Evolutionary conservation across 208 protist species (phyloP), one percentile per base, ranked within the genome.

Genomic region (Wallacemonas sp.): DNA sequence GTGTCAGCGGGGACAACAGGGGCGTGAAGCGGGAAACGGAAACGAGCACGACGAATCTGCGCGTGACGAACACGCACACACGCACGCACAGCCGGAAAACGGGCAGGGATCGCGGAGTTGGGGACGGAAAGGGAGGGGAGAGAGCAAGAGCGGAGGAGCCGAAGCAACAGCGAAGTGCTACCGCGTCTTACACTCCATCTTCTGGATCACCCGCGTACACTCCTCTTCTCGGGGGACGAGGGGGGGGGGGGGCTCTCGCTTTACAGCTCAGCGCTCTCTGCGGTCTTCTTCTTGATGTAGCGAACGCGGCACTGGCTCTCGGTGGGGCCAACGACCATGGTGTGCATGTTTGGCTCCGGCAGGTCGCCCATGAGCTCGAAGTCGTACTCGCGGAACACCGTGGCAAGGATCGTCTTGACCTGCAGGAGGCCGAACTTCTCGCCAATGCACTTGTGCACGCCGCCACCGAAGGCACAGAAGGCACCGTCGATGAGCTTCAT

Each of bases 361-460:
- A 98, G 66, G 27, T 69, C 56, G 17, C 76, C 70, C 5, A 92
- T 38, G 21, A 93, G 78, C 75, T 96, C 74, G 45, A 98, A 87
- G 68, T 98, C 91, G 72, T 90, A 98, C 36, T 91, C 77, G 45
- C 87, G 82, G 58, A 97, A 75, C 11, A 95, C 74, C 19, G 88
- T 91, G 24, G 84, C 77, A 42, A 95, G 81, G 33, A 98, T 84
- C 54, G 90, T 97, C 80, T 97, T 96, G 38, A 97, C 89, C 78
- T 97, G 94, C 26, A 98, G 69, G 31, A 94, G 86, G 28, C 85
- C 94, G 67, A 98, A 98, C 79, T 93, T 93, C 73, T 97, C 91
- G 15, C 94, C 94, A 65, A 97, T 91, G 80, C 94, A 97, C 69
- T 93, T 96, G 78, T 97, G 90, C 58, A 90, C 80, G 27, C 88